Percentiles rank a stretch among this genome's conserved stretches.
These are phyloP conservation scores for Candolleomyces efflorescens DNA, from an alignment of 768 basidiomycete genomes.

Conservation along the genomic window DNA sequence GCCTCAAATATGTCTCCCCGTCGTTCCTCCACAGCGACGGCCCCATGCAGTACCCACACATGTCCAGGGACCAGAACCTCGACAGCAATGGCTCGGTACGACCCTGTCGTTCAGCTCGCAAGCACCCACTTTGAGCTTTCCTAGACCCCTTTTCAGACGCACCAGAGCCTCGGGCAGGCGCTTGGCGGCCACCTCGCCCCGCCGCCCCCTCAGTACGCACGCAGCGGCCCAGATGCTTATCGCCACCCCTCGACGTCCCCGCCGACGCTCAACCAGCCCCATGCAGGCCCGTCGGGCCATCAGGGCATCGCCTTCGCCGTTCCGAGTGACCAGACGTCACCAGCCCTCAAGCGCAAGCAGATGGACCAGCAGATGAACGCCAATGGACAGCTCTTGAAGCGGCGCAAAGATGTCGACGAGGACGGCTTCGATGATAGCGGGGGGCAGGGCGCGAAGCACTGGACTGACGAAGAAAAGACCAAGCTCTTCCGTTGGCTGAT, in stretches of 20 bases:
- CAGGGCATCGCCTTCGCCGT: conserved; percentile 37
- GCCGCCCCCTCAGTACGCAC: conserved; percentile 17
- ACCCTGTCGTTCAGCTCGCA: conserved; percentile 18
- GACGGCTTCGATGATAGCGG: conserved; percentile 43
- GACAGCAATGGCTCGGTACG: conserved; percentile 60
- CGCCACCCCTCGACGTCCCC: conserved; percentile 36
- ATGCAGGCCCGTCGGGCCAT: conserved; percentile 29
- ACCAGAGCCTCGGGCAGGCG: conserved; percentile 61
- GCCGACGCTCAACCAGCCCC: conserved; percentile 32
- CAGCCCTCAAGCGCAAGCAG: conserved; percentile 42
- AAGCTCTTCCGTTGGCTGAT: conserved; percentile 78
- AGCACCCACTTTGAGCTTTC: conserved; percentile 16
- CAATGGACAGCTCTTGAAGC: conserved; percentile 8
- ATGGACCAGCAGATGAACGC: conserved; percentile 29
- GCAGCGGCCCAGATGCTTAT: conserved; percentile 21
- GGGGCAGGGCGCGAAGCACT: conserved; percentile 71
- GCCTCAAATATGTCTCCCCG: conserved; percentile 14
- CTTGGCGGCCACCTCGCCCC: conserved; percentile 49
- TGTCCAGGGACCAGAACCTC: conserved; percentile 52
- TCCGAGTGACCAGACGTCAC: conserved; percentile 24
- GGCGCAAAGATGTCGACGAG: conserved; percentile 21
- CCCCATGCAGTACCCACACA: conserved; percentile 58
- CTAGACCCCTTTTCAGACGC: conserved; percentile 31
- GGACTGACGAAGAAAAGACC: conserved; percentile 82
- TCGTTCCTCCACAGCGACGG: conserved; percentile 40